Evolutionary conservation across 139 green algal genomes (phyloP).

Genomic region (Trebouxia sp.): DNA sequence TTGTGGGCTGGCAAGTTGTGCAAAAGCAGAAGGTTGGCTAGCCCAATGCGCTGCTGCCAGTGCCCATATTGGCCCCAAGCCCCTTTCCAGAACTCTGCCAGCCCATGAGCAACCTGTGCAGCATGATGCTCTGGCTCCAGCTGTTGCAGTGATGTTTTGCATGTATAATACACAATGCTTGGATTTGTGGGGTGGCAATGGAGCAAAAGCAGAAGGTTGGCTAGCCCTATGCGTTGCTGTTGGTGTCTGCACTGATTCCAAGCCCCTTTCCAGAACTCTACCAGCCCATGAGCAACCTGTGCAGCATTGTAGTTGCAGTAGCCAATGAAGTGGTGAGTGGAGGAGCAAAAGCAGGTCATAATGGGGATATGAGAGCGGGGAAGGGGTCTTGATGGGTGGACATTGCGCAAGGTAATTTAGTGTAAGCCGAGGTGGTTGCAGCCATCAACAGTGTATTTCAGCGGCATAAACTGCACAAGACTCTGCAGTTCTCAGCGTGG

Average conservation of each 20-base stretch:
- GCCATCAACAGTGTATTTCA: too few species aligned
- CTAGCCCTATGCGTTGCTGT: background rate
- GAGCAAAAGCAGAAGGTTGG: background rate
- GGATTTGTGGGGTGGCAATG: background rate
- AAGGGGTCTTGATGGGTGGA: too few species aligned
- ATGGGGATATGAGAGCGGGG: too few species aligned
- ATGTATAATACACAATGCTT: background rate
- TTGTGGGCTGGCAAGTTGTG: background rate
- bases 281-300: background rate
- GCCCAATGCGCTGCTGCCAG: background rate
- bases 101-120: background rate
- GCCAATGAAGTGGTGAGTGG: too few species aligned
- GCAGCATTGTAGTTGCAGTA: too few species aligned
- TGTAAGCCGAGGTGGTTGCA: too few species aligned
- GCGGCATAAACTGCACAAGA: too few species aligned
- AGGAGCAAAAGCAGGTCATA: too few species aligned
- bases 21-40: background rate
- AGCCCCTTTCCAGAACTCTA: background rate
- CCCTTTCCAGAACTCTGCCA: background rate
- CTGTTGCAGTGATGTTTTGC: too few species aligned
- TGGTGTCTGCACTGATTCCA: background rate
- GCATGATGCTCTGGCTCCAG: too few species aligned
- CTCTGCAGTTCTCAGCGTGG: too few species aligned
- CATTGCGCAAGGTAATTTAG: too few species aligned
- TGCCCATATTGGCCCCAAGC: background rate